Conservation (phyloP, 2,329 filamentous ascomycete species). For the Scedosporium boydii region DNA sequence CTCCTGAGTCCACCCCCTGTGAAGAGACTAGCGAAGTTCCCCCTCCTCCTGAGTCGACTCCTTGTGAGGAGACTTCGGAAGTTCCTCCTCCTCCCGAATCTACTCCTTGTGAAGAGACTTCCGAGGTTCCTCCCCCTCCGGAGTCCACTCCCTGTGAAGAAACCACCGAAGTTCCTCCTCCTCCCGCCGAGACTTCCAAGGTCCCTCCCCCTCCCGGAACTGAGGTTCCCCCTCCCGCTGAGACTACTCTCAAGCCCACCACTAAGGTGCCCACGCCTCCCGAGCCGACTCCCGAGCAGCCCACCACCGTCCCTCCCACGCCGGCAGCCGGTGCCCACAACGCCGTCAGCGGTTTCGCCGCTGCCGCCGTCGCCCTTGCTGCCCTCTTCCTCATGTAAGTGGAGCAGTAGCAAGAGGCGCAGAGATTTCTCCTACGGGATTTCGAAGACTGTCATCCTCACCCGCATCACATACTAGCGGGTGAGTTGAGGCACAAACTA, state of each 20-base stretch:
- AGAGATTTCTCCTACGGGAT: not conserved
- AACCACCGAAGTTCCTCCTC: not conserved
- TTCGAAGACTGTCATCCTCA: not conserved
- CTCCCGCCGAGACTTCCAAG: not conserved
- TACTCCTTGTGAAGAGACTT: not conserved
- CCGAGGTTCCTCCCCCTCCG: not conserved
- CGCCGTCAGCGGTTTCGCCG: slow-evolving; percentile 25
- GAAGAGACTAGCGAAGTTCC: not conserved
- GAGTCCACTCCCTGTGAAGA: not conserved
- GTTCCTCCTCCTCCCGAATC: not conserved
- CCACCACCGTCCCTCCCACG: slow-evolving; percentile 18
- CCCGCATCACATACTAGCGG: not conserved
- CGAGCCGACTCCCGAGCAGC: slow-evolving; percentile 5
- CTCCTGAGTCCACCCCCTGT: not conserved
- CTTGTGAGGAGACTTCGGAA: not conserved
- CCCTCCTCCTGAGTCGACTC: not conserved
- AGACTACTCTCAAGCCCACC: not conserved
- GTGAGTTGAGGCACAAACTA: no score
- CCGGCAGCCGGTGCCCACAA: slow-evolving; percentile 26
- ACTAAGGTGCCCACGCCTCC: slow-evolving; percentile 4
- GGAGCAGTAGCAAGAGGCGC: not conserved
- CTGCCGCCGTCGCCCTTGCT: slow-evolving; percentile 25
- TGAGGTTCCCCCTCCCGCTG: slow-evolving; percentile 4
- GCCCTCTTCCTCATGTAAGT: slow-evolving; percentile 5
- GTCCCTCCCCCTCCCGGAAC: not conserved